A percentile compares a stretch with the other conserved stretches of the same genome.
Conservation (phyloP, 805 yeast species). For the Maudiozyma serrabonitensis region DNA sequence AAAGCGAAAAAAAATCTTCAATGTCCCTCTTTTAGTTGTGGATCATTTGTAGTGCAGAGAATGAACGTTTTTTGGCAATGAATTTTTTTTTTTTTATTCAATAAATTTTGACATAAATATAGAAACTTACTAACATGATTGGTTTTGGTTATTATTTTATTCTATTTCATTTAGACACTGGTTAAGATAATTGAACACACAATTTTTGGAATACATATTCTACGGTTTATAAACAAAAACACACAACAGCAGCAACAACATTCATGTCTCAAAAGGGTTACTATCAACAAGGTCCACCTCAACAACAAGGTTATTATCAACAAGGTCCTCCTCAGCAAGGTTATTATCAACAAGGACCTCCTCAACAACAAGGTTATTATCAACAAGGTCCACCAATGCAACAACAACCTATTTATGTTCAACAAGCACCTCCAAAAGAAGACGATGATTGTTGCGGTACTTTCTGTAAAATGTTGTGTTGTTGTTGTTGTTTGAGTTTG, state of each 20-base stretch:
- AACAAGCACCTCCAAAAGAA: constrained; percentile 22
- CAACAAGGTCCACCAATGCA: constrained; percentile 17
- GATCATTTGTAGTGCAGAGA: no score
- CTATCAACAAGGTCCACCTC: constrained; percentile 11
- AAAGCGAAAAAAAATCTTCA: no score
- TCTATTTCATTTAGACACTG: no score
- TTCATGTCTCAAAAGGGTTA: constrained; percentile 2
- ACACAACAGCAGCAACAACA: background rate
- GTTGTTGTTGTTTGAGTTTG: constrained; percentile 27
- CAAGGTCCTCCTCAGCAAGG: constrained; percentile 16
- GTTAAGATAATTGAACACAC: no score
- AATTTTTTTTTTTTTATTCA: no score
- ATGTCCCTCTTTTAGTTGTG: no score
- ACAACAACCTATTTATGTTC: constrained; percentile 22
- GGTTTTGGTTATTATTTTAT: no score
- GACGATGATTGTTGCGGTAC: constrained; percentile 22
- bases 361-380: constrained; percentile 16
- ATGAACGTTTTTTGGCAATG: no score
- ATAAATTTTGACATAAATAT: no score
- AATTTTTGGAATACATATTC: no score
- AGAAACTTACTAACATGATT: no score
- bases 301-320: constrained; percentile 11
- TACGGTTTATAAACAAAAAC: no score
- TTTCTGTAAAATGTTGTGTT: constrained; percentile 16
- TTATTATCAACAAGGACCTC: constrained; percentile 15